Base-by-base conservation (phyloP, 306 rosid species). In the Fragaria iinumae region DNA sequence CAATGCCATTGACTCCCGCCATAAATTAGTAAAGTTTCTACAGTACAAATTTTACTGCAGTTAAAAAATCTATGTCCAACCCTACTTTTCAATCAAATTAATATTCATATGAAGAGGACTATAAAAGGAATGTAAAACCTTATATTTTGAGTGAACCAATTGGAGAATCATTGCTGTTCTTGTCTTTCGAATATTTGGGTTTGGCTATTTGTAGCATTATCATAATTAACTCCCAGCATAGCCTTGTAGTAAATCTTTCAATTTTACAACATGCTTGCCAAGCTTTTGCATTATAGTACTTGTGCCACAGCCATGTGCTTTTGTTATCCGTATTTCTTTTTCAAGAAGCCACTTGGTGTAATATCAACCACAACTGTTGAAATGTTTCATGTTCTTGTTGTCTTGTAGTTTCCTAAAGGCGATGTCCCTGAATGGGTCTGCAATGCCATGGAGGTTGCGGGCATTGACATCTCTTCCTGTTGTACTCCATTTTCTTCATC, bases 401-500 rank as follows among this genome's bases (percentile, higher is more conserved):
- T 56, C 29, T 8, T 56, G 62, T 56, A 56, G 62, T 56, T 56
- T 56, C 62, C 62, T 56, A 56, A 32, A 66, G 96, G 98, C 10
- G 91, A 94, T 81, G 90, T 92, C 75, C 96, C 96, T 1, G 95
- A 92, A 81, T 95, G 97, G 98, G 98, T 95, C 67, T 87, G 93
- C 86, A 77, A 92, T 80, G 98, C 97, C 60, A 95, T 95, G 97
- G 97, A 95, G 84, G 97, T 92, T 76, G 98, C 97, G 34, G 99
- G 97, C 80, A 86, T 96, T 27, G 89, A 96, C 76, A 91, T 92
- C 76, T 89, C 99, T 72, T 86, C 93, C 67, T 95, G 96, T 77
- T 92, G 96, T 74, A 80, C 90, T 79, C 81, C 88, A 25, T 74
- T 79, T 43, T 52, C 55, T 21, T 56, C 71, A 27, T 3, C 82